phyloP scores from a whole-genome alignment of 1,284 basidiomycete species.

The Heterobasidion irregulare region DNA sequence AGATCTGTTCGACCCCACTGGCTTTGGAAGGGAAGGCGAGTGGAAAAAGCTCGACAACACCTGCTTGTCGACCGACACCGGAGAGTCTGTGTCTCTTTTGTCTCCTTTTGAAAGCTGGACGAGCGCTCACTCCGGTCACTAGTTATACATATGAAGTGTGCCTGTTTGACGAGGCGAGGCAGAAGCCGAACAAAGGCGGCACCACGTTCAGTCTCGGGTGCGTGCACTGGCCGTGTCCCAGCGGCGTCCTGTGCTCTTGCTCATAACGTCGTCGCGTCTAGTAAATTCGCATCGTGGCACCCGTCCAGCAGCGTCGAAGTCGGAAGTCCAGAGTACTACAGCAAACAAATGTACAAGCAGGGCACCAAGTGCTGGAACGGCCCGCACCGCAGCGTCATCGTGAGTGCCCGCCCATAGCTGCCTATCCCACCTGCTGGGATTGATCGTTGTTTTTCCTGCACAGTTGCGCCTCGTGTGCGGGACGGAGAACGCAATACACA shows the following conservation, averaged over 20 bases:
- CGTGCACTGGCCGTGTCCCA: conserved; percentile 17
- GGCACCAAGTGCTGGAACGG: conserved; percentile 98
- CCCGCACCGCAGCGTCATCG: conserved; percentile 76
- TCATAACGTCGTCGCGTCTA: conserved; percentile 21
- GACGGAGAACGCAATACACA: conserved; percentile 75
- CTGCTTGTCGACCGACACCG: conserved; percentile 78
- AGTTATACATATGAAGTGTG: conserved; percentile 98
- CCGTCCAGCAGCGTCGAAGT: conserved; percentile 39
- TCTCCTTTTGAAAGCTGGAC: neutral
- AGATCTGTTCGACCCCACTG: conserved; percentile 53
- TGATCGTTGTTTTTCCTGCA: conserved; percentile 2
- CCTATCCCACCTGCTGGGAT: neutral
- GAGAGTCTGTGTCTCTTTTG: conserved; percentile 61
- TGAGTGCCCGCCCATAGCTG: conserved; percentile 23
- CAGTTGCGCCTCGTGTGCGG: conserved; percentile 83
- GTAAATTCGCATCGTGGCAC: conserved; percentile 77
- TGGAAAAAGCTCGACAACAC: conserved; percentile 91
- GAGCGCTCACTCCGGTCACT: neutral
- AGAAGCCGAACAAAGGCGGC: conserved; percentile 84
- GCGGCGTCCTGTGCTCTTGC: neutral
- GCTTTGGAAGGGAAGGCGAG: conserved; percentile 81
- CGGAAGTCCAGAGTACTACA: conserved; percentile 71
- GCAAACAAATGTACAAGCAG: conserved; percentile 72
- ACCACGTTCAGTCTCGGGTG: conserved; percentile 81
- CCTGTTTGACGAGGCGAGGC: conserved; percentile 81